Evolutionary conservation across 129 eudicot species (phyloP).

Genomic region (Helianthus annuus): DNA sequence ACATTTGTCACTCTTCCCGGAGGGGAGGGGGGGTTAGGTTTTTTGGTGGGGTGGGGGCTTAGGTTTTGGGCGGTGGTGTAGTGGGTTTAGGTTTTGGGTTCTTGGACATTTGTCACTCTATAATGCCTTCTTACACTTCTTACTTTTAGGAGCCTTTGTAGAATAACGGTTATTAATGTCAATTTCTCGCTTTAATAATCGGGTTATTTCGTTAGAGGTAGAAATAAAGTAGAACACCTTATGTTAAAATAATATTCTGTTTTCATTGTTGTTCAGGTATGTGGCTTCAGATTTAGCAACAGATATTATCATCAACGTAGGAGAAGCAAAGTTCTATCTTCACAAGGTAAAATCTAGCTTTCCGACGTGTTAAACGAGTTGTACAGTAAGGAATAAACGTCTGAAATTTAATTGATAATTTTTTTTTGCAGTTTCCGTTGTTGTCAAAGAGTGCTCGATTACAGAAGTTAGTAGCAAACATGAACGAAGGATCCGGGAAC

Average conservation of each 20-base stretch:
- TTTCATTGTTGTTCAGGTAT: constrained; percentile 47
- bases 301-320: constrained; percentile 61
- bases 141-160: too few relatives aligned
- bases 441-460: constrained; percentile 76
- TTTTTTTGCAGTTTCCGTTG: constrained; percentile 79
- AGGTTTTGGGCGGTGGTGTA: too few relatives aligned
- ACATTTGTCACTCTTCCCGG: too few relatives aligned
- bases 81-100: too few relatives aligned
- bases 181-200: not conserved
- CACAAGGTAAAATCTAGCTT: constrained; percentile 67
- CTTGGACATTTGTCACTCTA: too few relatives aligned
- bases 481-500: constrained; percentile 53
- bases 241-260: not conserved
- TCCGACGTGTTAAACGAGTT: not conserved
- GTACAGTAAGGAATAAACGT: constrained; percentile 2
- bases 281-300: constrained; percentile 85
- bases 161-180: not conserved
- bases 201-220: not conserved
- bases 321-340: constrained; percentile 82
- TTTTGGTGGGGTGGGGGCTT: too few relatives aligned
- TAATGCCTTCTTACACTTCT: too few relatives aligned
- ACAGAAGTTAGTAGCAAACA: constrained; percentile 61
- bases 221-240: not conserved
- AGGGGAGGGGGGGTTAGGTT: too few relatives aligned
- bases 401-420: not conserved